These are phyloP conservation scores for Silene latifolia DNA, from an alignment of 148 eudicot species.

Conservation along the genomic window DNA sequence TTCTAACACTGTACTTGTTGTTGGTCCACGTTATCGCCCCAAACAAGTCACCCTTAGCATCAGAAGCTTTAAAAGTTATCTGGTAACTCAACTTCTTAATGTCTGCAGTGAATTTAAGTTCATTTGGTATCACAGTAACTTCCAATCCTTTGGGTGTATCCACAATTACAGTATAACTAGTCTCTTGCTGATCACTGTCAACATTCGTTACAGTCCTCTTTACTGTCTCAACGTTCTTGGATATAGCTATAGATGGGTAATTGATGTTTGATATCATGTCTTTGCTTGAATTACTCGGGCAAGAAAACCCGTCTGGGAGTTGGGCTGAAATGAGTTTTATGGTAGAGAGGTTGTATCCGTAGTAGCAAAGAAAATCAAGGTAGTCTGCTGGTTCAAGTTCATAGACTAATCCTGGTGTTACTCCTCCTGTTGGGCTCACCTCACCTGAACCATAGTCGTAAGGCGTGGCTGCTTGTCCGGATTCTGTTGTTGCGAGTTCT, in stretches of 20 bases:
- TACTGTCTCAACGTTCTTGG: constrained; percentile 36
- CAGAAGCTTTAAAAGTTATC: constrained; percentile 32
- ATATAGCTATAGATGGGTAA: constrained; percentile 69
- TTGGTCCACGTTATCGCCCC: constrained; percentile 65
- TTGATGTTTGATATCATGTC: constrained; percentile 59
- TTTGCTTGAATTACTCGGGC: constrained; percentile 36
- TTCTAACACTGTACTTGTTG: constrained; percentile 47
- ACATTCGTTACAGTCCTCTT: constrained; percentile 64
- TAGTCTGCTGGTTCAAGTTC: constrained; percentile 49
- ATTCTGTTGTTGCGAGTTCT: constrained; percentile 37
- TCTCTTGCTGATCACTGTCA: constrained; percentile 38
- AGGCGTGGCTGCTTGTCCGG: constrained; percentile 50
- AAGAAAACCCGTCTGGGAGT: constrained; percentile 44
- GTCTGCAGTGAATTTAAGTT: constrained; percentile 39
- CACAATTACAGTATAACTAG: constrained; percentile 38
- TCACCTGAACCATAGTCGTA: constrained; percentile 76
- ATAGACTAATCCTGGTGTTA: constrained; percentile 60
- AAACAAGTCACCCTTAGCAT: constrained; percentile 31
- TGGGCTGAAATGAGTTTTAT: constrained; percentile 44
- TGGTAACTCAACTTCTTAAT: constrained; percentile 37
- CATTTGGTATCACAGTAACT: constrained; percentile 46
- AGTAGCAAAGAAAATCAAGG: constrained; percentile 48
- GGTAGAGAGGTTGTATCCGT: constrained; percentile 42
- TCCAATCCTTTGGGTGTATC: constrained; percentile 39
- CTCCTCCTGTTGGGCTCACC: constrained; percentile 47